phyloP scores from a whole-genome alignment of 352 stramenopile species.

The Pythium chondricola region DNA sequence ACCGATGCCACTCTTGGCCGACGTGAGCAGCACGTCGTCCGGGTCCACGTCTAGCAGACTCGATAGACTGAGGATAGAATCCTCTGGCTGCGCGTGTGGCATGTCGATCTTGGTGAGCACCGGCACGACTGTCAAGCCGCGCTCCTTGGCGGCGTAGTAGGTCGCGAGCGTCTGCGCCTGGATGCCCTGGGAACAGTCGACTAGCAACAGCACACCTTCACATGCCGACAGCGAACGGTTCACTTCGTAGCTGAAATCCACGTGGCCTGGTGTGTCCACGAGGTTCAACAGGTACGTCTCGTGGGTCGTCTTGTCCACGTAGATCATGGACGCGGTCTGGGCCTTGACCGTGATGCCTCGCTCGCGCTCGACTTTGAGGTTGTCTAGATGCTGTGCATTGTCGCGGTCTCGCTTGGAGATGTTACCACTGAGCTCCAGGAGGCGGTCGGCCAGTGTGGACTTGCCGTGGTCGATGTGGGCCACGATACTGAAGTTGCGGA shows the following conservation, averaged over 20 bases:
- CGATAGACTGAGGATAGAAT: conserved; percentile 74
- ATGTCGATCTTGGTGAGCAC: conserved; percentile 99
- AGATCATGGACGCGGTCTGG: conserved; percentile 96
- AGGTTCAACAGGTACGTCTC: conserved; percentile 95
- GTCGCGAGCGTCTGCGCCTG: conserved; percentile 98
- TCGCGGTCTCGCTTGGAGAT: conserved; percentile 83
- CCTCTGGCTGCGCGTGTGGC: conserved; percentile 91
- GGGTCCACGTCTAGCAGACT: conserved; percentile 87
- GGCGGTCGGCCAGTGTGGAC: conserved; percentile 86
- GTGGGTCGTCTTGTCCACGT: conserved; percentile 46
- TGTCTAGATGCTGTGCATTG: conserved; percentile 88
- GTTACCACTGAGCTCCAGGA: conserved; percentile 88
- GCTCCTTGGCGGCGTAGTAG: conserved; percentile 94
- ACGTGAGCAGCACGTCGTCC: conserved; percentile 93
- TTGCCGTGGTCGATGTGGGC: conserved; percentile 91
- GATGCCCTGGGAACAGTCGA: conserved; percentile 97
- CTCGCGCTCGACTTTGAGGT: conserved; percentile 94
- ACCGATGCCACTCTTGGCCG: conserved; percentile 93
- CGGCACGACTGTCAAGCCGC: conserved; percentile 93
- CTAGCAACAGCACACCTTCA: conserved; percentile 96
- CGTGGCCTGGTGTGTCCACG: conserved; percentile 96
- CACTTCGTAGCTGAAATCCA: conserved; percentile 99
- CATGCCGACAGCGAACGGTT: conserved; percentile 93
- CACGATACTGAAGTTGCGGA: conserved; percentile 90
- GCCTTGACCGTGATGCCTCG: conserved; percentile 99